phyloP scores from a whole-genome alignment of 768 basidiomycete species.

The Mycena sanguinolenta region DNA sequence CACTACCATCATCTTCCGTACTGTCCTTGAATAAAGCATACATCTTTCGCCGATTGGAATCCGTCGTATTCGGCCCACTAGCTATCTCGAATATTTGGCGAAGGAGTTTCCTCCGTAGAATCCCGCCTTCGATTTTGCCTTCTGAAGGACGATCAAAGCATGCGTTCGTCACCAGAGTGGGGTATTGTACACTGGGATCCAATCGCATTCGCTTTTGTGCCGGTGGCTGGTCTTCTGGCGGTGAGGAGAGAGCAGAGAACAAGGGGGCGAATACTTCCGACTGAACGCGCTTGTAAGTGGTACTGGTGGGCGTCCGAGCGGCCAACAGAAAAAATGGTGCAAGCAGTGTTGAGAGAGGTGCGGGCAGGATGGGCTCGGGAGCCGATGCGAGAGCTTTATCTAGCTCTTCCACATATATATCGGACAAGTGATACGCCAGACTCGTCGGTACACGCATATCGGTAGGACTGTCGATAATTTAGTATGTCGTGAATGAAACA shows the following conservation, averaged over 20 bases:
- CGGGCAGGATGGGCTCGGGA: slow-evolving; percentile 48
- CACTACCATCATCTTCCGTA: slow-evolving; percentile 58
- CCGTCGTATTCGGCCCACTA: slow-evolving; percentile 78
- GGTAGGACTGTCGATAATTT: slow-evolving; percentile 61
- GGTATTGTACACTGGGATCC: slow-evolving; percentile 48
- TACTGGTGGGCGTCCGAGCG: slow-evolving; percentile 72
- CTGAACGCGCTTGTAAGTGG: slow-evolving; percentile 82
- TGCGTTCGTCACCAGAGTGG: slow-evolving; percentile 65
- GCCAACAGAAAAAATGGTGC: slow-evolving; percentile 81
- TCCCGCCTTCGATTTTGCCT: slow-evolving; percentile 47
- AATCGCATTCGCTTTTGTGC: slow-evolving; percentile 63
- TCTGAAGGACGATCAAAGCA: slow-evolving; percentile 61
- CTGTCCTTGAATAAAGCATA: slow-evolving; percentile 84
- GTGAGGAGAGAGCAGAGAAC: slow-evolving; percentile 62
- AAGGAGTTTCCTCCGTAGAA: slow-evolving; percentile 70
- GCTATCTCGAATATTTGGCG: slow-evolving; percentile 80
- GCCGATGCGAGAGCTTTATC: slow-evolving; percentile 68
- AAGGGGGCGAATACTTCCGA: slow-evolving; percentile 79
- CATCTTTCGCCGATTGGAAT: slow-evolving; percentile 85
- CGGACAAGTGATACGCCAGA: slow-evolving; percentile 87
- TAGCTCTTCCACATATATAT: slow-evolving; percentile 92
- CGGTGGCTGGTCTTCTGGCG: slow-evolving; percentile 53
- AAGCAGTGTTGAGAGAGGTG: slow-evolving; percentile 68
- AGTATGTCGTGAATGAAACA: slow-evolving; percentile 13
- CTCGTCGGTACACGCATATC: slow-evolving; percentile 83